Base-by-base conservation (phyloP, 1,284 basidiomycete genomes). In the Neolentinus lepideus region DNA sequence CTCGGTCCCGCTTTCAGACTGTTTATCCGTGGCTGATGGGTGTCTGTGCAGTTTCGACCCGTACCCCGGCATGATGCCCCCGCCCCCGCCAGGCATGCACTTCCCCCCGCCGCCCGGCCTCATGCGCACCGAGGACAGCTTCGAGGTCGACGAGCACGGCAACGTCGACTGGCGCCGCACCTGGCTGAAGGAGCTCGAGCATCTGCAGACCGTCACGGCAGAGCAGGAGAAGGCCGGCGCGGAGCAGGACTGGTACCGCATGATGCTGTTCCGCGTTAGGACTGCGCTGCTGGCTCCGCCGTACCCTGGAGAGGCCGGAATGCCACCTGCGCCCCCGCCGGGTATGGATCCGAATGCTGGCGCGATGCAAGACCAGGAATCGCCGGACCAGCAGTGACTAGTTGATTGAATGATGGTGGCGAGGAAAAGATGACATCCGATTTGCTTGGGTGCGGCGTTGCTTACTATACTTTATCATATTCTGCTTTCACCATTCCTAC, bases 211-310 rank as follows among this genome's bases (percentile, higher is more conserved):
- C 56, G 71, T 89, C 26, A 88, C 90, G 1, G 76, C 71, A 14
- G 85, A 91, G 62, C 90, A 91, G 65, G 86, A 91, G 66, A 90
- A 90, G 69, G 80, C 82, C 21, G 84, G 84, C 31, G 84, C 78
- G 1, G 85, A 87, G 54, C 81, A 80, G 53, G 89, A 92, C 59
- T 92, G 89, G 89, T 92, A 84, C 63, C 75, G 84, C 59, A 84
- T 87, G 78, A 91, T 92, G 88, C 65, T 90, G 10, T 76, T 86
- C 64, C 80, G 87, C 24, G 80, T 90, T 53, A 75, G 88, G 54
- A 78, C 77, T 46, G 84, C 83, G 14, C 74, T 90, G 63, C 80
- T 90, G 77, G 77, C 84, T 33, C 77, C 79, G 35, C 73, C 77
- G 6, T 75, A 60, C 21, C 58, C 57, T 2, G 55, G 56, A 21